A percentile compares a stretch with the other conserved stretches of the same genome.
Conservation (phyloP, 2,329 filamentous ascomycete species). For the Colletotrichum sp. region DNA sequence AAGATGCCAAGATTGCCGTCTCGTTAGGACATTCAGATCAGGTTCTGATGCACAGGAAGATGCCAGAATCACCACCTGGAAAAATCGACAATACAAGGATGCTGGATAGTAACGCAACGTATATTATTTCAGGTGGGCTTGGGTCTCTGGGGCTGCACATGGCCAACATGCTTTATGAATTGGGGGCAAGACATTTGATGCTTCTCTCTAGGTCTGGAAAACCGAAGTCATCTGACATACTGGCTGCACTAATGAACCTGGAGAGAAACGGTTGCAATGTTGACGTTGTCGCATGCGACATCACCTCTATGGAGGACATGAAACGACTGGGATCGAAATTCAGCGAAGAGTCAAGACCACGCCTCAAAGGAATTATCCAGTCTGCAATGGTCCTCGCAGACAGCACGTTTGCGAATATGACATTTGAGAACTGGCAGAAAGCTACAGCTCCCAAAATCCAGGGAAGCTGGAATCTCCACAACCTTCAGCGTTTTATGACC, state of each 20-base stretch:
- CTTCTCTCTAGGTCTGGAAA: slow-evolving; percentile 31
- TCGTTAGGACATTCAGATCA: neutral
- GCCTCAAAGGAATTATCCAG: slow-evolving; percentile 30
- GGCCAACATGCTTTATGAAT: slow-evolving; percentile 27
- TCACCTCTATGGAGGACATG: slow-evolving; percentile 11
- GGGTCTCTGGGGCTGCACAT: slow-evolving; percentile 29
- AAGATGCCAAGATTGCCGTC: neutral
- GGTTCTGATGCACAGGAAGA: neutral
- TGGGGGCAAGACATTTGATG: slow-evolving; percentile 32
- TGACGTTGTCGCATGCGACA: slow-evolving; percentile 19
- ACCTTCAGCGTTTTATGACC: neutral
- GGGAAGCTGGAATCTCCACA: slow-evolving; percentile 21
- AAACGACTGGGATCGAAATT: slow-evolving; percentile 13
- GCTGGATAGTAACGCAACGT: slow-evolving; percentile 26
- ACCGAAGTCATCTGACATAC: slow-evolving; percentile 16
- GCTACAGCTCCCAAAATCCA: slow-evolving; percentile 21
- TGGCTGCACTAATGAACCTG: slow-evolving; percentile 20
- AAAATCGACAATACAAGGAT: neutral
- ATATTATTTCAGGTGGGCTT: slow-evolving; percentile 34
- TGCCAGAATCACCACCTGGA: neutral
- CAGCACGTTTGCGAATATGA: slow-evolving; percentile 19
- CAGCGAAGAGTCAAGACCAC: slow-evolving; percentile 21
- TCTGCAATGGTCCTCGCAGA: slow-evolving; percentile 33
- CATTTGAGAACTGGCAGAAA: slow-evolving; percentile 5
- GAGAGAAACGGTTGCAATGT: slow-evolving; percentile 21